Evolutionary conservation across 768 basidiomycete species (phyloP), one percentile per base, ranked within the genome.

Genomic region (Brasilioporus rufonigricans): DNA sequence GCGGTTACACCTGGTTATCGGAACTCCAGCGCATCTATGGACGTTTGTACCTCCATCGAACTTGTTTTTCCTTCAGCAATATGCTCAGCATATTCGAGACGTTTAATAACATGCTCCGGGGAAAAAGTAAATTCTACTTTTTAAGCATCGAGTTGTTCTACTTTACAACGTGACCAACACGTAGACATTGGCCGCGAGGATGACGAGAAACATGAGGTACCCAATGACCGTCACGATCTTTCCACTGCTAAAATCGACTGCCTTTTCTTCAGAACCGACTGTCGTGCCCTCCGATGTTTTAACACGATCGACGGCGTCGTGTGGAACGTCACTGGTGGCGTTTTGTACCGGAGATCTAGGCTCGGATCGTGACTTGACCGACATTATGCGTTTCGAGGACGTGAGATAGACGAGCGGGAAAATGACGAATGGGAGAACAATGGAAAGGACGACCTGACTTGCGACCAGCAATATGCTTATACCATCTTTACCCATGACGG

Each of bases 401-500:
- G 91, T 92, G 63, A 91, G 79, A 63, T 77, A 91, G 48, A 94
- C 74, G 51, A 93, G 78, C 0, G 92, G 93, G 58, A 91, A 77
- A n/a, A 85, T 80, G 72, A 94, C 79, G 73, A 93, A 93, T 0
- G 93, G 93, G 5, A 95, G 80, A 10, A 91, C 82, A 66, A 96
- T 79, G 26, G 87, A 86, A 27, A 98, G 79, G 33, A 86, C 77
- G 50, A 95, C 94, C 68, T 97, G 94, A 4, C 84, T 91, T 2
- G 79, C 83, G 40, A 98, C 87, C n/a, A 98, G 84, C 29, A 98
- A 79, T 2, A 81, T 73, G 65, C 87, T 81, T 56, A 96, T 78
- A 4, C 93, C 94, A 3, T 64, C 58, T 31, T 79, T 72, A 1
- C 94, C 95, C 13, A 88, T 73, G 0, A 83, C 79, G 18, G 86